Evolutionary conservation across 2,329 filamentous ascomycete genomes (phyloP).

Genomic region (Alternaria sp.): DNA sequence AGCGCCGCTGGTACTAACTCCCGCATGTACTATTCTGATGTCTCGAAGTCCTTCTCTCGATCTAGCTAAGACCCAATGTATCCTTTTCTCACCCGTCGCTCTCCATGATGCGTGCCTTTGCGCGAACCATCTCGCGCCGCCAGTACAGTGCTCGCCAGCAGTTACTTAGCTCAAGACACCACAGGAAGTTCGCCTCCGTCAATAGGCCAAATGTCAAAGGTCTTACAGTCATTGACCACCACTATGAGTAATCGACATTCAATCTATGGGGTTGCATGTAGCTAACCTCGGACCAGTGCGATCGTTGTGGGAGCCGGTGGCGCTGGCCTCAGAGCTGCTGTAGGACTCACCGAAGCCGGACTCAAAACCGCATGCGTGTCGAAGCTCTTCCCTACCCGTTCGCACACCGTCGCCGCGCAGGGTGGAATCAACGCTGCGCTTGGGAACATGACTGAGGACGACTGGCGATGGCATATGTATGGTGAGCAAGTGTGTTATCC

Average conservation of each 20-base stretch:
- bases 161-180: conserved; percentile 2
- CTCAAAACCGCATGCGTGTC: conserved; percentile 70
- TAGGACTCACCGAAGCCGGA: conserved; percentile 68
- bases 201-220: conserved; percentile 22
- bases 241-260: conserved; percentile 38
- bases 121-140: conserved; percentile 28
- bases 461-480: conserved; percentile 67
- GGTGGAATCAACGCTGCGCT: conserved; percentile 68
- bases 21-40: not conserved
- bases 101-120: conserved; percentile 33
- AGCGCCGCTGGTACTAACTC: not conserved
- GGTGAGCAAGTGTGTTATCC: conserved; percentile 52
- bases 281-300: conserved; percentile 35
- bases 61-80: not conserved
- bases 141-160: conserved; percentile 16
- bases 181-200: conserved; percentile 24
- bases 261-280: not conserved
- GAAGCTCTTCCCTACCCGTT: conserved; percentile 69
- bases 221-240: conserved; percentile 41
- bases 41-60: not conserved
- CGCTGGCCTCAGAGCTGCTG: conserved; percentile 67
- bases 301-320: conserved; percentile 63
- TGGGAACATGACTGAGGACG: conserved; percentile 62
- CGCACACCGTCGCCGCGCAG: conserved; percentile 71
- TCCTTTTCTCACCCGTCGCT: not conserved